Percentiles rank a stretch among this genome's conserved stretches.
Evolutionary conservation across 148 eudicot genomes (phyloP).

Genomic region (Diospyros lotus): DNA sequence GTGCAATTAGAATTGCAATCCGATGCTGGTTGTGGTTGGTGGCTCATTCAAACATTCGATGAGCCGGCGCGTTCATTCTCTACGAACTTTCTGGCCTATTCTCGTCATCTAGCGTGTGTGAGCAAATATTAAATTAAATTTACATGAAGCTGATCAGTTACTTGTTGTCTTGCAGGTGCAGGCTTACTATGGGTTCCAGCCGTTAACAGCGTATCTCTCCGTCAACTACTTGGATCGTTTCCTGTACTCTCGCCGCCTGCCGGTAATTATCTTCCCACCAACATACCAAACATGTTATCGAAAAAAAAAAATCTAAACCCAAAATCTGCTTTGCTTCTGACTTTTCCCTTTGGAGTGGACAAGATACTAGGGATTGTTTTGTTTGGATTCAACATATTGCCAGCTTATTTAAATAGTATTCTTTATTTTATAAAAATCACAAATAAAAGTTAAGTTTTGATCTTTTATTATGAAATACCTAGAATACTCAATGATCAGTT

Average conservation of each 20-base stretch:
- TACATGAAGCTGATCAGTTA: not conserved
- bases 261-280: constrained; percentile 44
- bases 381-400: too few relatives aligned
- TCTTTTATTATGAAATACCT: not conserved
- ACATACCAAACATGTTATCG: too few relatives aligned
- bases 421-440: not conserved
- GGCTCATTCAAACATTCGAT: not conserved
- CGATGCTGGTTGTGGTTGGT: not conserved
- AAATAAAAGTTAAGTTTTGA: too few relatives aligned
- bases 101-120: not conserved
- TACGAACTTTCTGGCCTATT: too few relatives aligned
- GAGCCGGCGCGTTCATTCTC: too few relatives aligned
- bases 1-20: too few relatives aligned
- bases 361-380: too few relatives aligned
- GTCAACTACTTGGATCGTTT: constrained; percentile 82
- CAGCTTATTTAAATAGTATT: too few relatives aligned
- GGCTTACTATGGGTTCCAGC: constrained; percentile 62
- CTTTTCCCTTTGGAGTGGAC: too few relatives aligned
- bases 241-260: constrained; percentile 53
- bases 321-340: too few relatives aligned
- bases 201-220: constrained; percentile 79
- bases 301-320: too few relatives aligned
- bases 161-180: not conserved
- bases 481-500: too few relatives aligned
- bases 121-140: constrained; percentile 3